Percentiles rank a stretch among this genome's conserved stretches.
Evolutionary conservation across 2,329 filamentous ascomycete genomes (phyloP).

Genomic region (Calonectria hongkongensis): DNA sequence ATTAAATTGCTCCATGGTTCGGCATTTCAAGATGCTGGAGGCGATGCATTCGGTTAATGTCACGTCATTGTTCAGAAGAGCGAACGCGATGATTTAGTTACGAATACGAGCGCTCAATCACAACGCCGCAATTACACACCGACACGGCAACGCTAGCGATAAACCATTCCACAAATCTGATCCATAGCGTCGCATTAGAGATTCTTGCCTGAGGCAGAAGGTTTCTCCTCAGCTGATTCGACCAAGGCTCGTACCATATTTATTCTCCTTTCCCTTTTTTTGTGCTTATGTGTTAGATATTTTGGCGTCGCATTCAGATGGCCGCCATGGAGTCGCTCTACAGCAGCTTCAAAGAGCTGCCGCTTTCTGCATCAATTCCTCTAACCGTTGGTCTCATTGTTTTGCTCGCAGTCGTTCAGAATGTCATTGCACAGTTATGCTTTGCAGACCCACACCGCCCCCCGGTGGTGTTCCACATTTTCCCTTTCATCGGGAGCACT

Average conservation of each 20-base stretch:
- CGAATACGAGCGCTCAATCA: constrained; percentile 10
- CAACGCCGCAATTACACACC: neutral
- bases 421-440: constrained; percentile 86
- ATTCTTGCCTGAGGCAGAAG: neutral
- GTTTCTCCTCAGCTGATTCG: constrained; percentile 1
- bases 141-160: neutral
- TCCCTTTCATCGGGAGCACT: constrained; percentile 91
- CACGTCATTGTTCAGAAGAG: neutral
- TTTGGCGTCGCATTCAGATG: neutral
- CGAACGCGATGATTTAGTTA: neutral
- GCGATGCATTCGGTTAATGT: neutral
- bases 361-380: constrained; percentile 56
- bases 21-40: neutral
- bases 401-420: constrained; percentile 78
- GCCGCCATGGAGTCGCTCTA: constrained; percentile 37
- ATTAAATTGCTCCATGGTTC: neutral
- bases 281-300: neutral
- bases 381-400: constrained; percentile 65
- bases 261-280: neutral
- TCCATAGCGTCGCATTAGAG: neutral
- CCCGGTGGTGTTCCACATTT: constrained; percentile 86
- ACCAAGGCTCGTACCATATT: constrained; percentile 3
- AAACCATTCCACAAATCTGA: neutral
- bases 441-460: constrained; percentile 88
- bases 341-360: constrained; percentile 26